A percentile compares a stretch with the other conserved stretches of the same genome.
Evolutionary conservation across 2,329 filamentous ascomycete species (phyloP).

Genomic region (Stemphylium beticola): DNA sequence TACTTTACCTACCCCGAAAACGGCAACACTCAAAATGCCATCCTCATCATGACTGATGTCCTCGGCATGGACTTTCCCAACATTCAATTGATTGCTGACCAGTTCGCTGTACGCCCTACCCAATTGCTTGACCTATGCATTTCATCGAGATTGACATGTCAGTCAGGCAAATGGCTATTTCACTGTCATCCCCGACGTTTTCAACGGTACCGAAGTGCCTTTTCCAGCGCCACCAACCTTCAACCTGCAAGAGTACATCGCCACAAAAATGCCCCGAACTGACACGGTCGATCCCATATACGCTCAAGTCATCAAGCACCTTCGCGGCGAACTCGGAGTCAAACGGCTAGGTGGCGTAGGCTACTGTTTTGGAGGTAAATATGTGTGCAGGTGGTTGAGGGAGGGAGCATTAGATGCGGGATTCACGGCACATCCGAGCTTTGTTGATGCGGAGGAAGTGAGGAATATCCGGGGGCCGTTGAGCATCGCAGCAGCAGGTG

Average conservation of each 20-base stretch:
- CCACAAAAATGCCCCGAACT: slow-evolving; percentile 45
- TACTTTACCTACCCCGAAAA: slow-evolving; percentile 63
- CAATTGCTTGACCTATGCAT: background rate
- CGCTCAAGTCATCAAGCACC: slow-evolving; percentile 61
- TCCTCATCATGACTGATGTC: slow-evolving; percentile 62
- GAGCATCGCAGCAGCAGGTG: slow-evolving; percentile 67
- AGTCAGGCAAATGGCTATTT: slow-evolving; percentile 66
- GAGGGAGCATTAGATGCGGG: slow-evolving; percentile 67
- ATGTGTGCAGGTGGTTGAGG: slow-evolving; percentile 67
- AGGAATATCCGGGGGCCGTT: slow-evolving; percentile 62
- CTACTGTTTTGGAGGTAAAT: slow-evolving; percentile 75
- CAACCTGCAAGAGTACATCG: slow-evolving; percentile 59
- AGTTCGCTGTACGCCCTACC: slow-evolving; percentile 63
- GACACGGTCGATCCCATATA: slow-evolving; percentile 61
- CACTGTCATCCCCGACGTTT: slow-evolving; percentile 71
- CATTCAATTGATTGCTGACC: slow-evolving; percentile 69
- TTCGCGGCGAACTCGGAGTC: slow-evolving; percentile 59
- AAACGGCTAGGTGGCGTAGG: slow-evolving; percentile 70
- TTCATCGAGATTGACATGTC: background rate
- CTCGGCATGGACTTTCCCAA: slow-evolving; percentile 63
- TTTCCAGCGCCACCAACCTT: slow-evolving; percentile 60
- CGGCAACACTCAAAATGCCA: slow-evolving; percentile 60
- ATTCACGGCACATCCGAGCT: slow-evolving; percentile 78
- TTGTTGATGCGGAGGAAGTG: slow-evolving; percentile 69
- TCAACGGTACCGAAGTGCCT: slow-evolving; percentile 68